These are phyloP conservation scores for Aspergillus ochraceus DNA, from an alignment of 2,329 filamentous ascomycete genomes.

Conservation along the genomic window DNA sequence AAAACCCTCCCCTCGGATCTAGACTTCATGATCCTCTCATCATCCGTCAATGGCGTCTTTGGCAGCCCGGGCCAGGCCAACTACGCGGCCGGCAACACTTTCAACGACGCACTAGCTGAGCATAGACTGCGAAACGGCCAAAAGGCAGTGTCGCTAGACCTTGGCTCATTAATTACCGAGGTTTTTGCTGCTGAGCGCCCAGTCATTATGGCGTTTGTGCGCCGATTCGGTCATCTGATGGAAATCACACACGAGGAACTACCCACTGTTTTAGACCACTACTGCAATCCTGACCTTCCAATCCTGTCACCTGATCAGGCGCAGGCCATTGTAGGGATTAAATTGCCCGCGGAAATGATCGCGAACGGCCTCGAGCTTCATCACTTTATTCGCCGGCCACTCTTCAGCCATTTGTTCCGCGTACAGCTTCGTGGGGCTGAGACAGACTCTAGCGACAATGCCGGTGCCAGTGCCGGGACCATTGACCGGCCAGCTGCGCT, in stretches of 20 bases:
- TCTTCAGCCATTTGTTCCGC: constrained; percentile 1
- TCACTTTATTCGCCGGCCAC: not conserved
- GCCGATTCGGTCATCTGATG: too few relatives aligned
- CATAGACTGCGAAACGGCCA: not conserved
- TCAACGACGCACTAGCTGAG: not conserved
- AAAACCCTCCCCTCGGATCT: not conserved
- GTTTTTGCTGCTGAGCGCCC: not conserved
- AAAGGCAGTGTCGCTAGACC: constrained; percentile 4
- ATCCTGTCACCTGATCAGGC: not conserved
- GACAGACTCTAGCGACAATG: not conserved
- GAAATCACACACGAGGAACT: constrained; percentile 1
- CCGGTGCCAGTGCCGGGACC: not conserved
- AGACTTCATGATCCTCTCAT: constrained; percentile 5
- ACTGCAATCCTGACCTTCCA: constrained; percentile 2
- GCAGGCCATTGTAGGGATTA: not conserved
- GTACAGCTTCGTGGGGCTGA: not conserved
- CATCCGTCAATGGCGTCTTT: not conserved
- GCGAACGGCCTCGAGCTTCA: not conserved
- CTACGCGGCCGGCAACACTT: constrained; percentile 5
- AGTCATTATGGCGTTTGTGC: too few relatives aligned
- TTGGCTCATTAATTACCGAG: constrained; percentile 1
- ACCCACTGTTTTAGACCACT: constrained; percentile 2
- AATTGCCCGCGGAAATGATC: not conserved
- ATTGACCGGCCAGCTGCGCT: not conserved
- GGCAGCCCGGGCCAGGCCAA: constrained; percentile 2